These are phyloP conservation scores for Suillus variegatus DNA, from an alignment of 768 basidiomycete genomes.

Conservation along the genomic window DNA sequence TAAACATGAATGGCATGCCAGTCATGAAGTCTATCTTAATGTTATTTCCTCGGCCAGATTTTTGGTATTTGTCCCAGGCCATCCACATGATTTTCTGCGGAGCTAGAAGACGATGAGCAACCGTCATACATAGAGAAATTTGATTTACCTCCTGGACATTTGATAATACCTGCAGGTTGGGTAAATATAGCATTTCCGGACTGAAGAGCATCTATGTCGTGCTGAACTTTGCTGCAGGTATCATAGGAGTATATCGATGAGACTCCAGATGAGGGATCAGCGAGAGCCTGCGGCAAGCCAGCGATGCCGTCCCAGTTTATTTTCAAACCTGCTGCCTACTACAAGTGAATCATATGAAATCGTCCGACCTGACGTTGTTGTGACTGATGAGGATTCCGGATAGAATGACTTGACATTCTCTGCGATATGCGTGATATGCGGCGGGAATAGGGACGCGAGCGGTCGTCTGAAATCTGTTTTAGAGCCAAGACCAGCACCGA, in stretches of 20 bases:
- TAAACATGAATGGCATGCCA: constrained; percentile 95
- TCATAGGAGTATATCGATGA: constrained; percentile 92
- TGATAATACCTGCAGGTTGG: constrained; percentile 89
- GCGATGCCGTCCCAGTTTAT: constrained; percentile 78
- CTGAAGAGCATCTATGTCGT: constrained; percentile 73
- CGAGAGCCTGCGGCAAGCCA: constrained; percentile 77
- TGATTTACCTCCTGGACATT: constrained; percentile 82
- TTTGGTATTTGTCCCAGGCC: constrained; percentile 82
- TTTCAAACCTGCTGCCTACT: constrained; percentile 86
- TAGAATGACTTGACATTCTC: constrained; percentile 75
- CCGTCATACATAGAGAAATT: neutral
- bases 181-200: constrained; percentile 90
- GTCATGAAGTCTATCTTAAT: constrained; percentile 80
- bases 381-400: constrained; percentile 73
- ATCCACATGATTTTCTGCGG: constrained; percentile 97
- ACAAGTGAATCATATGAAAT: constrained; percentile 85
- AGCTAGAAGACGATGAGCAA: constrained; percentile 40
- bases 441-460: constrained; percentile 71
- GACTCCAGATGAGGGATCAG: constrained; percentile 77
- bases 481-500: constrained; percentile 79
- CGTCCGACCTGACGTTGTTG: constrained; percentile 66
- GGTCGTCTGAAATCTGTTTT: constrained; percentile 71
- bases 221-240: constrained; percentile 88
- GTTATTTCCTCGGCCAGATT: constrained; percentile 55
- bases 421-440: constrained; percentile 67